Base-by-base conservation (phyloP, 2,329 filamentous ascomycete genomes). In the Aspergillus novoparasiticus region DNA sequence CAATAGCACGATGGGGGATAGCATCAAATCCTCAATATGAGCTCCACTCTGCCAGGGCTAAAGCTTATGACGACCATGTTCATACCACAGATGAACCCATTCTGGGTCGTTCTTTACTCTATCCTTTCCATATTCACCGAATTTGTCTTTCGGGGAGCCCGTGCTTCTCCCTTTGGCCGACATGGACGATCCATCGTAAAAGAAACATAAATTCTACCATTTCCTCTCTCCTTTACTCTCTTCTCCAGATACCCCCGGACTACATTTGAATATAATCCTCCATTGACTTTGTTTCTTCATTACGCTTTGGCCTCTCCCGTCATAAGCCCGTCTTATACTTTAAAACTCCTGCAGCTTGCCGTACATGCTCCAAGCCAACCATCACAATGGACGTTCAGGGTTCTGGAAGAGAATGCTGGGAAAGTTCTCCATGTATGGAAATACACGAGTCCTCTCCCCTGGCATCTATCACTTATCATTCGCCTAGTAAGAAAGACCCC, bases 341-440 rank as follows among this genome's bases (percentile, higher is more conserved):
- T 41, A 30, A 19, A 19, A 12, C 55, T 53, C 43, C 43, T 59
- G 6, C 30, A n/a, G 5, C 21, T 19, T 55, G 51, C 32, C 48
- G 63, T 64, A 64, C 57, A 73, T 73, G 72, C 68, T 68, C 57
- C 69, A 60, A 55, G 57, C 56, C 59, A 66, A 68, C 58, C 64
- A 74, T 75, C 72, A 71, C 69, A 57, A 63, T 75, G 64, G 72
- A 72, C 66, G 68, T 72, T 63, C 68, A 71, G 53, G 70, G 62
- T 68, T 71, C 70, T 64, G 73, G 67, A 71, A 69, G 69, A 74
- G 69, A 72, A 48, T 75, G 36, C 58, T 74, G 71, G 73, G 66
- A 69, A 70, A 73, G 61, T 67, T 75, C 72, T 64, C 70, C 69
- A 54, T 66, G 36, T 66, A 70, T 71, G 68, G 72, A 69, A 54